Evolutionary conservation across 805 yeast species (phyloP).

Genomic region (Isabelozyma rhagii): DNA sequence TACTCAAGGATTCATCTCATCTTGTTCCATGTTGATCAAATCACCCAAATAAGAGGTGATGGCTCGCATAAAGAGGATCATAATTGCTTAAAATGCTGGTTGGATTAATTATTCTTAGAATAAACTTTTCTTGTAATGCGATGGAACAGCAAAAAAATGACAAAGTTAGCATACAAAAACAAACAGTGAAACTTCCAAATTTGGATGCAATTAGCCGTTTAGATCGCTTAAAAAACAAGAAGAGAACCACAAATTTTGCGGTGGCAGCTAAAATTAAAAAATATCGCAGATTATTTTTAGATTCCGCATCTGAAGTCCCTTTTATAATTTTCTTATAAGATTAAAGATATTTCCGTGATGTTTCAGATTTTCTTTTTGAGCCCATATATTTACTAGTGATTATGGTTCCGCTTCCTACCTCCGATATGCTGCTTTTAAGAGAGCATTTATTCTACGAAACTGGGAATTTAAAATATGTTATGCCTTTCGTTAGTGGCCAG

Average conservation of each 20-base stretch:
- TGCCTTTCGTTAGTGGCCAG: slow-evolving; percentile 20
- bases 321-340: too few relatives aligned
- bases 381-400: not conserved
- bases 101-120: not conserved
- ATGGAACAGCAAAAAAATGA: not conserved
- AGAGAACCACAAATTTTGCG: not conserved
- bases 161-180: not conserved
- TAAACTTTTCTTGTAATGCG: not conserved
- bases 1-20: too few relatives aligned
- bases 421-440: slow-evolving; percentile 5
- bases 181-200: not conserved
- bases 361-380: not conserved
- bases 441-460: slow-evolving; percentile 30
- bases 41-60: not conserved
- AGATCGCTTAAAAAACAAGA: not conserved
- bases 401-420: slow-evolving; percentile 2
- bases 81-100: too few relatives aligned
- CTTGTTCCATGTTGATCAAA: not conserved
- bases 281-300: not conserved
- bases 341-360: not conserved
- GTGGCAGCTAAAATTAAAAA: not conserved
- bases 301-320: not conserved
- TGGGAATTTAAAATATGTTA: slow-evolving; percentile 20
- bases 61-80: too few relatives aligned
- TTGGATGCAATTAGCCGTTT: not conserved